Conservation (phyloP, 441 rosid species). For the Manihot esculenta region DNA sequence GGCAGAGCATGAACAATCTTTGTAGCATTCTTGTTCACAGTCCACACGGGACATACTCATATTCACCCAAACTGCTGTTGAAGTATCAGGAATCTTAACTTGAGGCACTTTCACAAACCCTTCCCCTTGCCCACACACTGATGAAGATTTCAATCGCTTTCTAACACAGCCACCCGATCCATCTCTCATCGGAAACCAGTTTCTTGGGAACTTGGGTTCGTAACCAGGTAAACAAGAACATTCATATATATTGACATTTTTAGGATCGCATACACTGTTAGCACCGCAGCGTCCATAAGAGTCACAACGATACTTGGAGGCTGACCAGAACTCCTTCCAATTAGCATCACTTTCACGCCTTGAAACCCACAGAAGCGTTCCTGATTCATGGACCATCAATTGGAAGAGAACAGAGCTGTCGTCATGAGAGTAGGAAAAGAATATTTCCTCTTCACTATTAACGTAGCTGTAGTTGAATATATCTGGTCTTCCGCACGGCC, state of each 20-base stretch:
- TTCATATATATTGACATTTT: background rate
- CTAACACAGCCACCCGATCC: background rate
- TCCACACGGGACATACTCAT: background rate
- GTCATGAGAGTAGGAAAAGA: background rate
- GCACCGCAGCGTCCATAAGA: constrained; percentile 25
- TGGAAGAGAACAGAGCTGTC: background rate
- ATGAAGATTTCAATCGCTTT: background rate
- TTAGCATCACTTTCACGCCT: constrained; percentile 37
- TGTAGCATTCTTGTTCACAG: constrained; percentile 27
- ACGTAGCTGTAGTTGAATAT: background rate
- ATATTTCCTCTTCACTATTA: background rate
- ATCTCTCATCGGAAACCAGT: constrained; percentile 9
- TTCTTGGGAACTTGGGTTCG: background rate
- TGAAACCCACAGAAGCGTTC: constrained; percentile 18
- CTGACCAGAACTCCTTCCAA: constrained; percentile 47
- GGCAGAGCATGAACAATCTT: constrained; percentile 34
- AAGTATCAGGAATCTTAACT: constrained; percentile 28
- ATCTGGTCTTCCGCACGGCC: constrained; percentile 9
- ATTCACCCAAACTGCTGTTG: constrained; percentile 10
- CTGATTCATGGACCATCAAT: background rate
- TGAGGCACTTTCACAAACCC: constrained; percentile 25
- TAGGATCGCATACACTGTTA: background rate
- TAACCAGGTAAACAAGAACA: constrained; percentile 7
- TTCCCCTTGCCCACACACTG: constrained; percentile 21
- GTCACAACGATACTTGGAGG: constrained; percentile 55